phyloP scores from a whole-genome alignment of 257 asterid genomes.

The Solanum sejunctum region DNA sequence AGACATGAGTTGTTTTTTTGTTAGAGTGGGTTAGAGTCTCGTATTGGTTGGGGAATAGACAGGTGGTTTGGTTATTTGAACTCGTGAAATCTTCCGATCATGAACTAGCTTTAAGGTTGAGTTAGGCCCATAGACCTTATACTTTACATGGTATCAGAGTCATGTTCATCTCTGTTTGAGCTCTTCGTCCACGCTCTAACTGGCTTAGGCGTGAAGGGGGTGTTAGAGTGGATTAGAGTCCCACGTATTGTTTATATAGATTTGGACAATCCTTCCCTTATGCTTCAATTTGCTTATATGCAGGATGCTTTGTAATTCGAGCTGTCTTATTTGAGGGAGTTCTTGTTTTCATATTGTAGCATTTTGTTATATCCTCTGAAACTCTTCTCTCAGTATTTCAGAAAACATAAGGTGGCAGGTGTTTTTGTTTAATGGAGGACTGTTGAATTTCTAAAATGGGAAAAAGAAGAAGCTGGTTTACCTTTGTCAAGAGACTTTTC shows the following conservation, averaged over 20 bases:
- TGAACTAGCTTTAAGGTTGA: background rate
- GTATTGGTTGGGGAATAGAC: background rate
- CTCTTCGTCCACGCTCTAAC: background rate
- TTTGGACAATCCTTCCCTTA: background rate
- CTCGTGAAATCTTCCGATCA: background rate
- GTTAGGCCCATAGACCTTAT: background rate
- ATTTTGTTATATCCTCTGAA: background rate
- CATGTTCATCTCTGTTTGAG: background rate
- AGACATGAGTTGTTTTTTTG: background rate
- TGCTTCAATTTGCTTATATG: background rate
- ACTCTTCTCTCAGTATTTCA: background rate
- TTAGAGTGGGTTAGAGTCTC: background rate
- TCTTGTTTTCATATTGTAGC: background rate
- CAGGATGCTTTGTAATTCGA: background rate
- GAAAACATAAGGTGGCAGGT: background rate
- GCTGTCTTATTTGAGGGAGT: background rate
- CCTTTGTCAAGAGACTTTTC: conserved; percentile 53
- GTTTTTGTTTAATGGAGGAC: background rate
- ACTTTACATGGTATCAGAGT: background rate
- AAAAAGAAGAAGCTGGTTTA: conserved; percentile 57
- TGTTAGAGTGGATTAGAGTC: background rate
- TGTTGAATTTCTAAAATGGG: conserved; percentile 31
- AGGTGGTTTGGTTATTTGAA: background rate
- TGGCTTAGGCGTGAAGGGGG: no score
- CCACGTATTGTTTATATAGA: no score